Evolutionary conservation across 176 grass and related monocot genomes (phyloP), one percentile per base, ranked within the genome.

Genomic region (Puccinellia tenuiflora): DNA sequence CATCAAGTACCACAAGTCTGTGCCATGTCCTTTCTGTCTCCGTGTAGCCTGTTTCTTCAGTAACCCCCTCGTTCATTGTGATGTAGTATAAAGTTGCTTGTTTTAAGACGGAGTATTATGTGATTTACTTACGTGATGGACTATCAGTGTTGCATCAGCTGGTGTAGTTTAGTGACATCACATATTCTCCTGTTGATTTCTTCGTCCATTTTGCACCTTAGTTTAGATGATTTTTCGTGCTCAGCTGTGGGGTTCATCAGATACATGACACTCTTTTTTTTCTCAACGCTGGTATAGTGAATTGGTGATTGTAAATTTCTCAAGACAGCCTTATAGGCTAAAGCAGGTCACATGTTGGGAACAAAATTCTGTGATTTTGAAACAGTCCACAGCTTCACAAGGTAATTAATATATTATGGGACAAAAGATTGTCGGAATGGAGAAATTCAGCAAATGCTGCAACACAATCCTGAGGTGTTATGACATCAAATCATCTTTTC

Each of bases 1-100:
- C 76, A 93, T 98, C 89, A 91, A 90, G 73, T 98, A 95, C 82
- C 90, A 93, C 65, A 95, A 88, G 95, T 98, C 12, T 60, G 81
- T n/a, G 9, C 9, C 63, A 31, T 22, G 20, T 50, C 42, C 13
- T 26, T 76, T 37, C 3, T 72, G 34, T 85, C 16, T 18, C 15
- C 10, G 8, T 39, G 2, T 55, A 57, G 33, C 4, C 52, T 5
- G 37, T 63, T 34, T 72, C 3, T 72, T 55, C 17, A 40, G 2
- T 84, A 7, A 38, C 10, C 9, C 47, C 25, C 42, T 12, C 22
- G 4, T 47, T 28, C 16, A 35, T 4, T 33, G 15, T 66, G 31
- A 21, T 33, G 47, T 11, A 30, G 47, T 11, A 50, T 12, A 10
- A 8, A 31, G 6, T 5, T 74, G 12, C 11, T 62, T 61, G 40